Conservation (phyloP, 768 basidiomycete species). For the Russula lepida region DNA sequence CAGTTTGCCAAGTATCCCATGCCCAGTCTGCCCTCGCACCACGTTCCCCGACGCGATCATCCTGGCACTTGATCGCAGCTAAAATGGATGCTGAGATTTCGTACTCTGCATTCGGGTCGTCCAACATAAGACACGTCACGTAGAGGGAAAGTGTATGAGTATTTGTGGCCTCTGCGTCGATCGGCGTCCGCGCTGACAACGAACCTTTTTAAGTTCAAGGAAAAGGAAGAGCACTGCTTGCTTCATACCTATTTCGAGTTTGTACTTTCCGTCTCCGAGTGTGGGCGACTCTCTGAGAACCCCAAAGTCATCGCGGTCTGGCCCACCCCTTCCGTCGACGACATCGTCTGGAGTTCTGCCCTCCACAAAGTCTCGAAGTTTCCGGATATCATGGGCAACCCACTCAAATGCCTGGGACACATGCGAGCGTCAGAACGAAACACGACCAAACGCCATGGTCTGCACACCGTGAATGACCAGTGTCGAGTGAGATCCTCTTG, state of each 20-base stretch:
- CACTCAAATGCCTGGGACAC: constrained; percentile 59
- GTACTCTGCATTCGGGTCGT: constrained; percentile 51
- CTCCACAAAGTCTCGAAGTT: constrained; percentile 52
- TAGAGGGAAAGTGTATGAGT: constrained; percentile 48
- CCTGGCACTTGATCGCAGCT: constrained; percentile 60
- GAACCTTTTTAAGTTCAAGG: neutral
- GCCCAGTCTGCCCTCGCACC: constrained; percentile 62
- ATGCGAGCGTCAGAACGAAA: neutral
- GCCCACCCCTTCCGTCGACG: constrained; percentile 25
- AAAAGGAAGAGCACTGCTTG: neutral
- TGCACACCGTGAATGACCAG: constrained; percentile 53
- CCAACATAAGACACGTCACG: constrained; percentile 56
- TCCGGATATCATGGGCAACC: constrained; percentile 50
- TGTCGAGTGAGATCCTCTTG: constrained; percentile 47
- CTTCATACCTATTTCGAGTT: constrained; percentile 56
- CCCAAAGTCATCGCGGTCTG: constrained; percentile 44
- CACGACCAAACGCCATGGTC: neutral
- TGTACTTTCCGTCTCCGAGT: constrained; percentile 61
- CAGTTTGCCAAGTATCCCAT: constrained; percentile 64
- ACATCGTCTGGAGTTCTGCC: constrained; percentile 19
- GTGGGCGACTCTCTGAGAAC: constrained; percentile 57
- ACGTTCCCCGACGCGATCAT: constrained; percentile 50
- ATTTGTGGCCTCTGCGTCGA: constrained; percentile 4
- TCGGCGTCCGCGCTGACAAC: constrained; percentile 3
- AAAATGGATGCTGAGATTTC: constrained; percentile 60